These are phyloP conservation scores for Jaenimonas drosophilae DNA, from an alignment of 208 protist species.

Conservation along the genomic window DNA sequence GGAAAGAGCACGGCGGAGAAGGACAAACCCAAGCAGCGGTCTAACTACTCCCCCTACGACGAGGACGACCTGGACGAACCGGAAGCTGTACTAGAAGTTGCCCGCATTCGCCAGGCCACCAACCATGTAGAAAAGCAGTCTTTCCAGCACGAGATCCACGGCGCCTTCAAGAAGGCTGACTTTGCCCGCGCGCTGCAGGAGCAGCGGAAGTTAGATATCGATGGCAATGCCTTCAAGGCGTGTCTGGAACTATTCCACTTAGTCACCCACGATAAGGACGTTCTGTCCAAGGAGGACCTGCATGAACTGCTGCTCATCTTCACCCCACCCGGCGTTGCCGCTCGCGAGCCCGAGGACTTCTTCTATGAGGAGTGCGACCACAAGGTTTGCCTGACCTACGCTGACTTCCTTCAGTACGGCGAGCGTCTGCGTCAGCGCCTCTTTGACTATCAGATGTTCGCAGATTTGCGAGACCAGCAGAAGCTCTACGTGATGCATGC, in stretches of 20 bases:
- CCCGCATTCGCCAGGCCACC: neutral
- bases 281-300: slow-evolving; percentile 33
- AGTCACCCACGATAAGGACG: slow-evolving; percentile 27
- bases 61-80: slow-evolving; percentile 2
- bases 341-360: slow-evolving; percentile 57
- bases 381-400: slow-evolving; percentile 32
- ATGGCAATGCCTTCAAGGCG: slow-evolving; percentile 4
- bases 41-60: neutral
- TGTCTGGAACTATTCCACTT: slow-evolving; percentile 25
- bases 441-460: slow-evolving; percentile 40
- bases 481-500: slow-evolving; percentile 33
- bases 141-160: slow-evolving; percentile 7
- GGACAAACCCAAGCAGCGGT: neutral
- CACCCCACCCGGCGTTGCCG: slow-evolving; percentile 37
- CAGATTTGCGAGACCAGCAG: slow-evolving; percentile 18
- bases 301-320: slow-evolving; percentile 48
- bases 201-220: slow-evolving; percentile 1
- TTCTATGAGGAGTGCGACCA: slow-evolving; percentile 54
- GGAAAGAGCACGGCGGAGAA: slow-evolving; percentile 6
- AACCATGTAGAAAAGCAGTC: neutral
- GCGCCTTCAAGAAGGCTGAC: slow-evolving; percentile 9
- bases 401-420: slow-evolving; percentile 47
- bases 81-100: neutral
- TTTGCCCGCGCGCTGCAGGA: slow-evolving; percentile 10
- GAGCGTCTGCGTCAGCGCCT: slow-evolving; percentile 29